Conservation (phyloP, 2,329 filamentous ascomycete genomes). For the Ciborinia camelliae region DNA sequence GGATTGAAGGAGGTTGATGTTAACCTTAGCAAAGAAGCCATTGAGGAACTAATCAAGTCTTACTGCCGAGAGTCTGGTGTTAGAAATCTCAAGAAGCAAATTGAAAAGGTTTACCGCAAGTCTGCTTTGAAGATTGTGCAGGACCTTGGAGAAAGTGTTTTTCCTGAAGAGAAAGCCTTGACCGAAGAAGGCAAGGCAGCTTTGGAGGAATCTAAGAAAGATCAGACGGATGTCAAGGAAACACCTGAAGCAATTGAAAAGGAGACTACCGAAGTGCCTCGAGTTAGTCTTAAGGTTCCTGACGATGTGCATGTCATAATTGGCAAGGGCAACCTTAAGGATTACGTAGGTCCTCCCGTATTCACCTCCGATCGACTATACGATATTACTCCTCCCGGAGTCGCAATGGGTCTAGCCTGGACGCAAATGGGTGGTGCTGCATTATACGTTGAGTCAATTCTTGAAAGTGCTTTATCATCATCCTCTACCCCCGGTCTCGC, state of each 20-base stretch:
- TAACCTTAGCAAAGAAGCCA: conserved; percentile 78
- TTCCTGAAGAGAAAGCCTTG: conserved; percentile 76
- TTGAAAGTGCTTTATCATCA: conserved; percentile 75
- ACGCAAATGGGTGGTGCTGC: conserved; percentile 95
- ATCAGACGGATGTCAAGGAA: conserved; percentile 60
- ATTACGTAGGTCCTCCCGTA: conserved; percentile 93
- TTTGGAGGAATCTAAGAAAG: conserved; percentile 66
- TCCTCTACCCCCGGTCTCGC: conserved; percentile 76
- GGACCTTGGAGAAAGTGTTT: conserved; percentile 80
- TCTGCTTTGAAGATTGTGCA: conserved; percentile 95
- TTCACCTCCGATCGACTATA: conserved; percentile 96
- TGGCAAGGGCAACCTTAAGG: conserved; percentile 83
- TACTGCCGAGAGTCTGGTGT: conserved; percentile 98
- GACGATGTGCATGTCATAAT: conserved; percentile 84
- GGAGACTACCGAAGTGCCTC: conserved; percentile 62
- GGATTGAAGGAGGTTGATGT: conserved; percentile 90
- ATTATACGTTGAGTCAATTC: conserved; percentile 94
- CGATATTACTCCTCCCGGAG: conserved; percentile 87
- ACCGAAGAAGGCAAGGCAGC: conserved; percentile 84
- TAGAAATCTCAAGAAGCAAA: conserved; percentile 97
- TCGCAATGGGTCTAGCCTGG: conserved; percentile 97
- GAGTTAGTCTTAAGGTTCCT: conserved; percentile 76
- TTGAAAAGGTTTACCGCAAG: conserved; percentile 98
- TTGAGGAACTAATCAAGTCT: conserved; percentile 95
- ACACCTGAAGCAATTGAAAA: conserved; percentile 52